These are phyloP conservation scores for Lecanoromycetidae sp. DNA, from an alignment of 2,329 filamentous ascomycete genomes.

Conservation along the genomic window DNA sequence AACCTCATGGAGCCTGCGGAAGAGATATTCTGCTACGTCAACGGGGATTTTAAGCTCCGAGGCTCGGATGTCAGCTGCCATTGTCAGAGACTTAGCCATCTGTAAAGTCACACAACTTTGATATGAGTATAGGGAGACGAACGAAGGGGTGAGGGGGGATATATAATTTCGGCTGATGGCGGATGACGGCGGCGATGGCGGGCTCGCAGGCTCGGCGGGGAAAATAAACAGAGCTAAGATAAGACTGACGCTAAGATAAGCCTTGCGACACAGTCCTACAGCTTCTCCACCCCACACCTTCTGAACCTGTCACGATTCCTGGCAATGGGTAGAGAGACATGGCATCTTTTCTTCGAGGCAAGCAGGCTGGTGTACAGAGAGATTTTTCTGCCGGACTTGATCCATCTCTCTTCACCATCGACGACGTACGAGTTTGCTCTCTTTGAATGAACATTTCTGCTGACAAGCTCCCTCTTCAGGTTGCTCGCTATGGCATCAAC, in stretches of 20 bases:
- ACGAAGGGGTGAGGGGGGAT: too few relatives aligned
- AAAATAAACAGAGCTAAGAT: conserved; percentile 3
- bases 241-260: conserved; percentile 1
- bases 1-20: conserved; percentile 35
- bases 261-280: background rate
- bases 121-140: background rate
- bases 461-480: conserved; percentile 25
- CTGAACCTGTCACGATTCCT: background rate
- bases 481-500: conserved; percentile 69
- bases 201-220: background rate
- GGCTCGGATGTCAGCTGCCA: conserved; percentile 32
- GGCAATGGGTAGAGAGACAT: conserved; percentile 36
- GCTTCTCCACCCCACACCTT: background rate
- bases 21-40: conserved; percentile 38
- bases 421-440: conserved; percentile 49
- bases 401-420: conserved; percentile 65
- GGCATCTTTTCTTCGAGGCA: conserved; percentile 79
- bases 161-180: too few relatives aligned
- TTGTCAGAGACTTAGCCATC: conserved; percentile 19
- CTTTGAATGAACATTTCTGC: conserved; percentile 5
- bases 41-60: conserved; percentile 34
- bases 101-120: background rate
- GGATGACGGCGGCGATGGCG: background rate
- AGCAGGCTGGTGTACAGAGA: conserved; percentile 84
- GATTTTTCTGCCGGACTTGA: conserved; percentile 76